phyloP scores from a whole-genome alignment of 352 stramenopile species.

The Globisporangium sylvaticum region DNA sequence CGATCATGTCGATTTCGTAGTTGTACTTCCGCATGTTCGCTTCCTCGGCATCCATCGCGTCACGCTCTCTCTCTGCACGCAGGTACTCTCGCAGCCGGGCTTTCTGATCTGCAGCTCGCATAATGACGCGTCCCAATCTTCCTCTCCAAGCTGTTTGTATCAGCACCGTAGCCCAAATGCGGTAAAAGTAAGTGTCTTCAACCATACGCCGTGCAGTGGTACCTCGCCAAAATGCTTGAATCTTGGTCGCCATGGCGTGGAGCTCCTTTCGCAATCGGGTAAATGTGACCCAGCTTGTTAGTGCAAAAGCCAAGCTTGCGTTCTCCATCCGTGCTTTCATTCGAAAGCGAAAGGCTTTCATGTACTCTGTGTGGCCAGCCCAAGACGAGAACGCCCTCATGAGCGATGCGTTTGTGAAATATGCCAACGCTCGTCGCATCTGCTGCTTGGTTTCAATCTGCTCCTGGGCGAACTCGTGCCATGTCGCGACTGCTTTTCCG shows the following conservation, averaged over 20 bases:
- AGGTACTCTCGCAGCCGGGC: slow-evolving; percentile 64
- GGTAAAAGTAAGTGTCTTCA: slow-evolving; percentile 60
- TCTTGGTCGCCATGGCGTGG: slow-evolving; percentile 26
- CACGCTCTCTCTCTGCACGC: slow-evolving; percentile 54
- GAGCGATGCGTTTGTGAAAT: slow-evolving; percentile 56
- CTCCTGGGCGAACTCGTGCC: slow-evolving; percentile 63
- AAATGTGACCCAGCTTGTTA: slow-evolving; percentile 48
- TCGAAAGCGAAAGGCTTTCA: slow-evolving; percentile 37
- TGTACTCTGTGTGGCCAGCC: slow-evolving; percentile 32
- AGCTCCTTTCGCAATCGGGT: slow-evolving; percentile 26
- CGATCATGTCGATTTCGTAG: slow-evolving; percentile 48
- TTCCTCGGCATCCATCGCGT: slow-evolving; percentile 54
- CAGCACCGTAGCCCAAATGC: slow-evolving; percentile 60
- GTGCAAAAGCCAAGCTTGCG: slow-evolving; percentile 40
- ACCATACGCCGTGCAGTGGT: slow-evolving; percentile 28
- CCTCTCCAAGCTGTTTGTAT: slow-evolving; percentile 72
- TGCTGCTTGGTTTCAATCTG: slow-evolving; percentile 40
- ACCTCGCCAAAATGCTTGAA: slow-evolving; percentile 74
- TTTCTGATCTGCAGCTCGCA: slow-evolving; percentile 51
- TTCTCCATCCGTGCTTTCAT: slow-evolving; percentile 48
- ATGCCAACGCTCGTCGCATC: slow-evolving; percentile 51
- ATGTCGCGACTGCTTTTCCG: slow-evolving; percentile 48
- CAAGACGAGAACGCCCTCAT: slow-evolving; percentile 59
- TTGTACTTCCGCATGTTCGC: slow-evolving; percentile 34
- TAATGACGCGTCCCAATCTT: slow-evolving; percentile 42